Evolutionary conservation across 192 early-diverging fungal genomes (phyloP), one percentile per base, ranked within the genome.

Genomic region (Backusella macrospora): DNA sequence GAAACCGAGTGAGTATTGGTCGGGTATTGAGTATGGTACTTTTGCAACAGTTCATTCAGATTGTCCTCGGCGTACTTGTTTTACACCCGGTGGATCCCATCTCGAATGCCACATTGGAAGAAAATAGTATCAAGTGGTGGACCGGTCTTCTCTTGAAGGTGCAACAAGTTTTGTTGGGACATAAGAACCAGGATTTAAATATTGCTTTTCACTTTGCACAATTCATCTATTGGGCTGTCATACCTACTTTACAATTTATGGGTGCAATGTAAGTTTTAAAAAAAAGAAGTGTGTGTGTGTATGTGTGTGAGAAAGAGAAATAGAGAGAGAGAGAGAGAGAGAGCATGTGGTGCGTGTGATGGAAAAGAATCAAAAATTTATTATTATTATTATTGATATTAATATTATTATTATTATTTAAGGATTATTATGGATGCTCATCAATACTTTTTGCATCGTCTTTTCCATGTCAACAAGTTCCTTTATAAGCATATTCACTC

Each of bases 401-500:
- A 63, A 64, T 29, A n/a, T n/a, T n/a, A n/a, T 65, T 42, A 80
- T 40, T 9, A 3, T 46, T 46, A 26, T 70, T 68, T 18, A 1
- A 85, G 83, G 81, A 10, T 84, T 21, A 71, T 90, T 63, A 66
- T 90, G 65, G 87, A 86, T 45, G 76, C 80, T 0, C 87, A 81
- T 69, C 85, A 92, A 81, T 92, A 92, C 83, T 92, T 91, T 80
- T 82, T 92, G 69, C 92, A 93, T 73, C 85, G 92, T 29, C 80
- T 89, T 34, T 88, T 91, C 77, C 93, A 94, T 81, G 82, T 83
- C 47, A 89, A 88, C 70, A 85, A 81, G 73, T 89, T 81, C 44
- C 86, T 94, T 37, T 94, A 94, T 83, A 86, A 89, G 74, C 83
- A 86, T 65, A 85, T 94, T 78, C 93, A 94, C 75, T 89, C 87